Conservation (phyloP, 2,329 filamentous ascomycete species). For the Alternaria triticimaculans region DNA sequence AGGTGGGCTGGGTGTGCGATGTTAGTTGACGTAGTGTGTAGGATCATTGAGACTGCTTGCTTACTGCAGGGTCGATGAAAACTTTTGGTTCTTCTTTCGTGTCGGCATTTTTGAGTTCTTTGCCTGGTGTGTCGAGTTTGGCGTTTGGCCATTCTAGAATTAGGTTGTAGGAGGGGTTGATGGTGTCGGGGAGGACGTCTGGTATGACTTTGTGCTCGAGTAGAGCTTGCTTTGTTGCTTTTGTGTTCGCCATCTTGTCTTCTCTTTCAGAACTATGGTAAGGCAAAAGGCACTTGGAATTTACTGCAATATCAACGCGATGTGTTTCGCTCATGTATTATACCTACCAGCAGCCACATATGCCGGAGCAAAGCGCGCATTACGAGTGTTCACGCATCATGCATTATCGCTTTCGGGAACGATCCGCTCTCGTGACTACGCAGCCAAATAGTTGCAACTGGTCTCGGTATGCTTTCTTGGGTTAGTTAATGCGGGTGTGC, state of each 20-base stretch:
- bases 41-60: not conserved
- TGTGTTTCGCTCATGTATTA: not conserved
- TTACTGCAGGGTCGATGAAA: constrained; percentile 17
- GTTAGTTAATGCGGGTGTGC: not conserved
- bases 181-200: constrained; percentile 19
- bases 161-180: constrained; percentile 18
- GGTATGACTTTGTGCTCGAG: constrained; percentile 25
- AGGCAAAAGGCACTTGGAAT: no score
- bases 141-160: constrained; percentile 21
- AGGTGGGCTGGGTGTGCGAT: constrained; percentile 8
- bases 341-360: not conserved
- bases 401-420: not conserved
- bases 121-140: constrained; percentile 17
- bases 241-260: not conserved
- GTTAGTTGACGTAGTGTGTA: not conserved
- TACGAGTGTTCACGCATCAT: not conserved
- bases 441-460: not conserved
- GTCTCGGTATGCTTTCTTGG: not conserved
- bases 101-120: constrained; percentile 21
- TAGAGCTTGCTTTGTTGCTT: constrained; percentile 12
- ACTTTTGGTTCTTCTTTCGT: constrained; percentile 27
- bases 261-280: no score
- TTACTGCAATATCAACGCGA: no score
- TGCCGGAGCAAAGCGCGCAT: not conserved
- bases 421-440: not conserved